phyloP scores from a whole-genome alignment of 1,139 yeast genomes.

The Blastobotrys serpentis region DNA sequence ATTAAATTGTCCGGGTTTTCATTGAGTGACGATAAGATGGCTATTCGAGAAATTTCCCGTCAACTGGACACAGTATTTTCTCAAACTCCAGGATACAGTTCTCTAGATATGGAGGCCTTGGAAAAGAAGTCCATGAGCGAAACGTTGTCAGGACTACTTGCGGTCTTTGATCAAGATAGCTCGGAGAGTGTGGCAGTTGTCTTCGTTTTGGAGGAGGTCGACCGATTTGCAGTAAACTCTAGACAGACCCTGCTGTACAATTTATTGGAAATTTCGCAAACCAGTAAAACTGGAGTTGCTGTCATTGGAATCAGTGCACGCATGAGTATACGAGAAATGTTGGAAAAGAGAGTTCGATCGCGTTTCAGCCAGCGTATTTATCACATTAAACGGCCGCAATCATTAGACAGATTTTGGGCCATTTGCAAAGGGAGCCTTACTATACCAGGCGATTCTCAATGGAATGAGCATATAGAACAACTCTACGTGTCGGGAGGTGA shows the following conservation, averaged over 20 bases:
- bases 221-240: constrained; percentile 58
- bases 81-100: neutral
- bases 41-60: constrained; percentile 80
- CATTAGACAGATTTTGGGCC: constrained; percentile 39
- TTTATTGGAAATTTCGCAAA: constrained; percentile 77
- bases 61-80: constrained; percentile 56
- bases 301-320: constrained; percentile 79
- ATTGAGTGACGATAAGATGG: constrained; percentile 73
- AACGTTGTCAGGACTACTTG: constrained; percentile 52
- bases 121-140: constrained; percentile 52
- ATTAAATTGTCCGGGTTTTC: constrained; percentile 68
- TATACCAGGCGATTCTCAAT: constrained; percentile 34
- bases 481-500: constrained; percentile 34
- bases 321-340: constrained; percentile 69
- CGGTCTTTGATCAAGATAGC: constrained; percentile 39
- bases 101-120: constrained; percentile 26
- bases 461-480: constrained; percentile 51
- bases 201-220: constrained; percentile 82
- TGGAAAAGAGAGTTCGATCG: constrained; percentile 89
- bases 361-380: constrained; percentile 82
- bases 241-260: constrained; percentile 85
- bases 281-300: constrained; percentile 68
- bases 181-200: constrained; percentile 55
- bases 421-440: constrained; percentile 35
- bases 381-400: constrained; percentile 52